Evolutionary conservation across 208 protist genomes (phyloP), one percentile per base, ranked within the genome.

Genomic region (Herpetomonas tarakana): DNA sequence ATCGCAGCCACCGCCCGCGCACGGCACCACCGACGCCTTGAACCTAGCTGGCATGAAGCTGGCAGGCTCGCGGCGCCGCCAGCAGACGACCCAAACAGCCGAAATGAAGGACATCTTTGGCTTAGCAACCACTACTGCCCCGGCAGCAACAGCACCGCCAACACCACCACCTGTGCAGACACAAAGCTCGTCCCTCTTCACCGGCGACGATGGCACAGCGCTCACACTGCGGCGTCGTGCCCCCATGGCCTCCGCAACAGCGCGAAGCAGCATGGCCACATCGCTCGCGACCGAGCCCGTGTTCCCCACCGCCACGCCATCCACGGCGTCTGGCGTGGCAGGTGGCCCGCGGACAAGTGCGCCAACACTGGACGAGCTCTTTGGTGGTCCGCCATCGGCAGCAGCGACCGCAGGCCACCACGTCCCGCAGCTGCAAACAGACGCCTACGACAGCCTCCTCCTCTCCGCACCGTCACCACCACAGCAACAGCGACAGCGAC

Each of bases 301-400:
- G n/a, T n/a, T n/a, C n/a, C n/a, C n/a, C n/a, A n/a, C n/a, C n/a
- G n/a, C n/a, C n/a, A n/a, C n/a, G n/a, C n/a, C n/a, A n/a, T n/a
- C n/a, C n/a, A n/a, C n/a, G n/a, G n/a, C n/a, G n/a, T n/a, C n/a
- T n/a, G n/a, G n/a, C n/a, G n/a, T n/a, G n/a, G n/a, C n/a, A n/a
- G n/a, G n/a, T n/a, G n/a, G n/a, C n/a, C n/a, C n/a, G n/a, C n/a
- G n/a, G n/a, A n/a, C n/a, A n/a, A n/a, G n/a, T n/a, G n/a, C n/a
- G n/a, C n/a, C n/a, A n/a, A n/a, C n/a, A n/a, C 28, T 78, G 49
- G 65, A 78, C 58, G 65, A 78, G 24, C 61, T 78, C 2, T 73
- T 78, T 47, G 54, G 54, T 19, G 21, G 16, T 2, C n/a, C 39
- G 14, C 9, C 55, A 24, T 12, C 52, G 46, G 18, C 45, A 50